Evolutionary conservation across 2,329 filamentous ascomycete species (phyloP), one percentile per base, ranked within the genome.

Genomic region (Trichoderma atroviride): DNA sequence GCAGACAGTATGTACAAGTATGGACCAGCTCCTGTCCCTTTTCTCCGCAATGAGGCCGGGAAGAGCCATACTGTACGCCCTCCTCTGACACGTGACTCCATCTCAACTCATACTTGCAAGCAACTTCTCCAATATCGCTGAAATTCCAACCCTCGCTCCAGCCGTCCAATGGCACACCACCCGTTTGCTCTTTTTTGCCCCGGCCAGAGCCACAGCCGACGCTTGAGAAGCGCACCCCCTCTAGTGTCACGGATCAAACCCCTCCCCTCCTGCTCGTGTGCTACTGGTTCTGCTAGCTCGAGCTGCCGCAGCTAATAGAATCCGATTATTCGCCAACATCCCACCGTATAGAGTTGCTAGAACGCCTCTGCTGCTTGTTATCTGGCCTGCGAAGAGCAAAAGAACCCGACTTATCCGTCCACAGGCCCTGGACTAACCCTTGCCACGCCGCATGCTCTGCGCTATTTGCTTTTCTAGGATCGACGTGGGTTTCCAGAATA

Each of bases 321-420:
- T 35, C 53, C 63, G 37, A 24, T n/a, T 50, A 27, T 57, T 37
- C 55, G 37, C 29, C 29, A 19, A 27, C 33, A 58, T 40, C 16
- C 61, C 61, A 55, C 61, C 61, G 50, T 64, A 64, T 53, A 64
- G 61, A 64, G 50, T 64, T 64, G 61, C 40, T 64, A 35, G 24
- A 19, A 37, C 43, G 60, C 60, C 47, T 63, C 35, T 57, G 3
- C 27, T 57, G 33, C 47, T 65, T 9, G 55, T 59, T 67, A 67
- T 67, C 63, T 50, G 63, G 55, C 27, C n/a, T 5, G n/a, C 10
- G 4, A 58, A 14, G 53, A 33, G 63, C 63, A 67, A 67, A 67
- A 67, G 63, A 37, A 67, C 63, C 63, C 63, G 63, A 67, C 55
- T 67, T 67, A 67, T 67, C 63, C 63, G 63, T 67, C 40, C 16